Evolutionary conservation across 805 yeast species (phyloP).

Genomic region (Cyberlindnera maritima): DNA sequence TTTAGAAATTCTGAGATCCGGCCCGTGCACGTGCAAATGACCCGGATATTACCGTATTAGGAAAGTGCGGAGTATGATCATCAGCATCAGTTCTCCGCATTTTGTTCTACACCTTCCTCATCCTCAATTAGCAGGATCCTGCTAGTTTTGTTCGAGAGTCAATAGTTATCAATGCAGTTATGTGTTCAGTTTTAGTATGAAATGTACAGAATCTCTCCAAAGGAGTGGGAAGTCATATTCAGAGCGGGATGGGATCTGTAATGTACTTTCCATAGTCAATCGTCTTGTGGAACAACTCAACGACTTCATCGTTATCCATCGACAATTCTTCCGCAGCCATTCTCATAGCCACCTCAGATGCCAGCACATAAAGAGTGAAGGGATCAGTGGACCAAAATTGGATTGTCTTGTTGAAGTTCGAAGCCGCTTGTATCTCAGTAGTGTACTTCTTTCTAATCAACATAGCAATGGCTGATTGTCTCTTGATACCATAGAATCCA

Average conservation of each 20-base stretch:
- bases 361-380: conserved; percentile 56
- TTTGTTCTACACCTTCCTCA: no score
- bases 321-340: conserved; percentile 46
- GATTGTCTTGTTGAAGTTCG: conserved; percentile 41
- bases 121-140: no score
- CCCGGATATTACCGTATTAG: conserved; percentile 1
- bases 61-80: not conserved
- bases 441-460: conserved; percentile 36
- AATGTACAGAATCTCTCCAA: no score
- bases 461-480: conserved; percentile 51
- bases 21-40: not conserved
- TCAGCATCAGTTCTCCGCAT: no score
- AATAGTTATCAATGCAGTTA: no score
- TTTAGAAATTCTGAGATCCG: not conserved
- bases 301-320: conserved; percentile 41
- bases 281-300: conserved; percentile 44
- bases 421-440: conserved; percentile 28
- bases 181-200: no score
- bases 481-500: conserved; percentile 59
- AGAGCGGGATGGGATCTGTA: conserved; percentile 19
- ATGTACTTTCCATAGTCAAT: conserved; percentile 43
- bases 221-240: no score
- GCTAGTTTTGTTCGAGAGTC: no score
- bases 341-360: conserved; percentile 58
- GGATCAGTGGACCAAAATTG: conserved; percentile 59